Evolutionary conservation across 306 rosid genomes (phyloP).

Genomic region (Lathyrus tuberosus): DNA sequence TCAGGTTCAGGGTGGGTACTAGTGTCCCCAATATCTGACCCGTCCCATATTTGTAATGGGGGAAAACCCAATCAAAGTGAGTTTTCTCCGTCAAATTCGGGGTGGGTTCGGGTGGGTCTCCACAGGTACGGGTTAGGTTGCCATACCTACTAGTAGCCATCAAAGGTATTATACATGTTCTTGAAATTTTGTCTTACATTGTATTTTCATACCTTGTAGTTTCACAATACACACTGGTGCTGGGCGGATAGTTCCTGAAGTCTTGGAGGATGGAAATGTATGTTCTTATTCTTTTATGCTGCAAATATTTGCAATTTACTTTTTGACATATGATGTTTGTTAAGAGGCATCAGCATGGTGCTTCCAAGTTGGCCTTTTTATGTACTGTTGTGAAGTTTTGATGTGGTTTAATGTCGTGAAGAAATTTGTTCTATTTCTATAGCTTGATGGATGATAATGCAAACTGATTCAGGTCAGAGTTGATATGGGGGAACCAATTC

Average conservation of each 20-base stretch:
- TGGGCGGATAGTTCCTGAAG: slow-evolving; percentile 86
- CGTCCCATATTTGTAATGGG: too few relatives aligned
- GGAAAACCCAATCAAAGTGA: too few relatives aligned
- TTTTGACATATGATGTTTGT: slow-evolving; percentile 14
- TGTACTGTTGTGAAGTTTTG: slow-evolving; percentile 10
- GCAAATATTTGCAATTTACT: slow-evolving; percentile 31
- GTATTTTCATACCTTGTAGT: slow-evolving; percentile 44
- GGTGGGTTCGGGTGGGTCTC: too few relatives aligned
- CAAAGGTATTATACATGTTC: background rate
- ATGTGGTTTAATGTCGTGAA: background rate
- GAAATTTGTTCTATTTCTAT: slow-evolving; percentile 9
- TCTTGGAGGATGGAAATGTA: slow-evolving; percentile 80
- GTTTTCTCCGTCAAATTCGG: too few relatives aligned
- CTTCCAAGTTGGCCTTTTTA: slow-evolving; percentile 23
- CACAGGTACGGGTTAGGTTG: too few relatives aligned
- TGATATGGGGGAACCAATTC: slow-evolving; percentile 96
- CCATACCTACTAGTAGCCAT: background rate
- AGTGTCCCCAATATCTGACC: too few relatives aligned
- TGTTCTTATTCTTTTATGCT: background rate
- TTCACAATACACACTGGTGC: slow-evolving; percentile 90
- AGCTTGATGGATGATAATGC: slow-evolving; percentile 29
- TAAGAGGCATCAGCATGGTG: slow-evolving; percentile 15
- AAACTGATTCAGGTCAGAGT: slow-evolving; percentile 74
- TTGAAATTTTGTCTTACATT: slow-evolving; percentile 21
- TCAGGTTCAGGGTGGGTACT: too few relatives aligned